Conservation (phyloP, 2,329 filamentous ascomycete genomes). For the Beauveria asiatica region DNA sequence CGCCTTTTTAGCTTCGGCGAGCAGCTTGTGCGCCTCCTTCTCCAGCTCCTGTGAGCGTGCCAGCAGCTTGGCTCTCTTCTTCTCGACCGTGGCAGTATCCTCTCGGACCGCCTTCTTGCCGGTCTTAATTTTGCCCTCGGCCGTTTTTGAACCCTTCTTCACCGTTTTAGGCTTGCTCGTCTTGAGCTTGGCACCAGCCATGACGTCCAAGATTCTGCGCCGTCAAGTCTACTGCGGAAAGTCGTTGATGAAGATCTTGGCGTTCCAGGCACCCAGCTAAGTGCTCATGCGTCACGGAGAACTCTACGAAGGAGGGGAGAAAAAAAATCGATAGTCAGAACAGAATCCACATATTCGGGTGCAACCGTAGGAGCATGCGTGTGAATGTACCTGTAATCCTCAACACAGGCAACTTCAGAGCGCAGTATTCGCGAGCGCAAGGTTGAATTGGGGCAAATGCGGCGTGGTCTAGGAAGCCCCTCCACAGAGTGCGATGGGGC, state of each 20-base stretch:
- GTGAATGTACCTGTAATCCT: not conserved
- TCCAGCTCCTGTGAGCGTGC: slow-evolving; percentile 33
- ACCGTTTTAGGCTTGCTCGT: not conserved
- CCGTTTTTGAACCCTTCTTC: slow-evolving; percentile 10
- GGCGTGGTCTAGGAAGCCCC: not conserved
- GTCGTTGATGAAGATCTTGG: not conserved
- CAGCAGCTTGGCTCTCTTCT: slow-evolving; percentile 29
- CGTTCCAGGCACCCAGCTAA: not conserved
- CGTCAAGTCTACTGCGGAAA: not conserved
- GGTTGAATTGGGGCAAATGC: not conserved
- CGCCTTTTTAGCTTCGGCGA: slow-evolving; percentile 30
- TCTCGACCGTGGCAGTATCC: slow-evolving; percentile 19
- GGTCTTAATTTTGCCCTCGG: slow-evolving; percentile 22
- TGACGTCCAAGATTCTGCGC: not conserved
- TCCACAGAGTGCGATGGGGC: not conserved
- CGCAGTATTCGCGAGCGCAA: not conserved
- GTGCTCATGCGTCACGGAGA: not conserved
- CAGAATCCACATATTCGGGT: too few species aligned
- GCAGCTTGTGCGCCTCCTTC: slow-evolving; percentile 30
- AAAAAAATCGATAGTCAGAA: not conserved
- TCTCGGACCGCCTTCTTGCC: slow-evolving; percentile 18
- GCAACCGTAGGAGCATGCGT: not conserved
- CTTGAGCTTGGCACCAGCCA: not conserved
- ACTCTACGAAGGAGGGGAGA: not conserved
- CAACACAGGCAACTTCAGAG: not conserved